phyloP scores from a whole-genome alignment of 192 early-diverging fungal species.

The Linnemannia elongata region DNA sequence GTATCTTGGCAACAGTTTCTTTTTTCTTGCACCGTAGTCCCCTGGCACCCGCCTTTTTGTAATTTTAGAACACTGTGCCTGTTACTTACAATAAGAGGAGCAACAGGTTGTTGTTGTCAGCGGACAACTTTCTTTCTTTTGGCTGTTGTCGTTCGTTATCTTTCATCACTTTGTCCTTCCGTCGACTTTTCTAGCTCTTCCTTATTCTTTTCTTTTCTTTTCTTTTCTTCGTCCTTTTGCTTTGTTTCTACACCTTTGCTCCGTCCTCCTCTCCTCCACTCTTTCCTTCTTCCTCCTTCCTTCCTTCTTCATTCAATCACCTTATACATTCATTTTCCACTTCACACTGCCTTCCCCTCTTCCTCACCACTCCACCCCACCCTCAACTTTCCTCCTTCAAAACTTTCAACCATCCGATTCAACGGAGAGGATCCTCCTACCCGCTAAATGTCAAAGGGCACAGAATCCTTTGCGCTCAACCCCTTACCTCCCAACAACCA shows the following conservation, averaged over 20 bases:
- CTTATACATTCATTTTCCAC: neutral
- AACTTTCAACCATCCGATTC: neutral
- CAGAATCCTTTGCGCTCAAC: constrained; percentile 53
- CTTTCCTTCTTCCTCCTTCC: neutral
- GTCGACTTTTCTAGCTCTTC: neutral
- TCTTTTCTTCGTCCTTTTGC: too few species aligned
- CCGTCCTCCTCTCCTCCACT: neutral
- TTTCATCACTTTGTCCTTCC: neutral
- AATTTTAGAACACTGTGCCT: too few species aligned
- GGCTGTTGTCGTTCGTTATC: too few species aligned
- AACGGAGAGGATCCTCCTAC: neutral
- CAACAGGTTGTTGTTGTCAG: too few species aligned
- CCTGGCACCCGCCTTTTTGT: too few species aligned
- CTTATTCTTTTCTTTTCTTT: neutral
- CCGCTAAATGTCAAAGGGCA: constrained; percentile 54
- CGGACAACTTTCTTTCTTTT: too few species aligned
- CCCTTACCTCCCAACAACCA: constrained; percentile 28
- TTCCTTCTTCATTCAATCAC: neutral
- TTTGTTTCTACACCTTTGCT: neutral
- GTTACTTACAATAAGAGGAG: too few species aligned
- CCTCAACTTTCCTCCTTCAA: neutral
- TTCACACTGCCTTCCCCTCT: neutral
- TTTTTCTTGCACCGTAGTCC: too few species aligned
- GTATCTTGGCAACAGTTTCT: too few species aligned
- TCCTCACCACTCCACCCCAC: neutral